Conservation (phyloP, 805 yeast genomes). For the Cyberlindnera japonica region DNA sequence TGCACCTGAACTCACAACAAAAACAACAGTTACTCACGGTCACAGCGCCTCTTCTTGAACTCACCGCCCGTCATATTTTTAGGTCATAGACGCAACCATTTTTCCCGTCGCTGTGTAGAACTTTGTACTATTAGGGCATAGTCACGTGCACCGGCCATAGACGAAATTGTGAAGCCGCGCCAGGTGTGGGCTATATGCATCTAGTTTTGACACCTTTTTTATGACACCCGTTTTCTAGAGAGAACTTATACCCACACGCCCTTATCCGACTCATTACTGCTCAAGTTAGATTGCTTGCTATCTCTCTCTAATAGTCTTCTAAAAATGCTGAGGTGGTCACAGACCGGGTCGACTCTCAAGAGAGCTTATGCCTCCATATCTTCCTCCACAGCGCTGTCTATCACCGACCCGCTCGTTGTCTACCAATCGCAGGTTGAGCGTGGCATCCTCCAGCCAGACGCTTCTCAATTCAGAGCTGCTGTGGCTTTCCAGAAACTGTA, state of each 20-base stretch:
- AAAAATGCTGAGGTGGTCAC: not conserved
- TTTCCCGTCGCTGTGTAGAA: too few species aligned
- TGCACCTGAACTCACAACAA: too few species aligned
- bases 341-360: not conserved
- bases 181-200: too few species aligned
- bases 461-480: conserved; percentile 58
- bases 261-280: not conserved
- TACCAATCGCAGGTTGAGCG: conserved; percentile 50
- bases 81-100: too few species aligned
- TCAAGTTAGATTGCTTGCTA: not conserved
- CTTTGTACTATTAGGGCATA: too few species aligned
- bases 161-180: too few species aligned
- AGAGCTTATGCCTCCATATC: conserved; percentile 4
- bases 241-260: not conserved
- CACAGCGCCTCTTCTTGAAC: too few species aligned
- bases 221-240: not conserved
- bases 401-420: conserved; percentile 61
- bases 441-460: conserved; percentile 53
- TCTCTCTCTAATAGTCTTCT: not conserved
- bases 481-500: conserved; percentile 60
- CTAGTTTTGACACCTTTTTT: conserved; percentile 1
- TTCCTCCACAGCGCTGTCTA: conserved; percentile 31
- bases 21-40: too few species aligned
- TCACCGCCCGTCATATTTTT: too few species aligned
- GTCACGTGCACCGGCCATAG: too few species aligned